These are phyloP conservation scores for Hortaea werneckii DNA, from an alignment of 2,329 filamentous ascomycete genomes.

Conservation along the genomic window DNA sequence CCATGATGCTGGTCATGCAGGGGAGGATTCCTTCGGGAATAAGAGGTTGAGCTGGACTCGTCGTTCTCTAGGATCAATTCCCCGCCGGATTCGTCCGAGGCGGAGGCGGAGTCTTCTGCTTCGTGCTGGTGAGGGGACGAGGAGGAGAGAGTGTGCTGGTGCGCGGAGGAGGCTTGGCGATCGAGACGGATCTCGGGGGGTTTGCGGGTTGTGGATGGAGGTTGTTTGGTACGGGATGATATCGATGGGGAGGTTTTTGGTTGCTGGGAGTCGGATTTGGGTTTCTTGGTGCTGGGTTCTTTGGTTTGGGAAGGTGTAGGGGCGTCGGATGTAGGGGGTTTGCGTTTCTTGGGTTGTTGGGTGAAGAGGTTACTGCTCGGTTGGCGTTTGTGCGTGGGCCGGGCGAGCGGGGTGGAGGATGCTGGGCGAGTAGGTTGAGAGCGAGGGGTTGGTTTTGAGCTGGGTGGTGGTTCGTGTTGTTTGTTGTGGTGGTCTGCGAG, in stretches of 20 bases:
- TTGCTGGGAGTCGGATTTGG: conserved; percentile 10
- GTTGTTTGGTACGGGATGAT: not conserved
- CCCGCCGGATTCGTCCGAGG: conserved; percentile 18
- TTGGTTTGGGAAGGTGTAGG: not conserved
- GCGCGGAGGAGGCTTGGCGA: conserved; percentile 19
- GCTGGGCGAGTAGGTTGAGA: conserved; percentile 7
- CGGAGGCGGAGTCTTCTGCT: conserved; percentile 4
- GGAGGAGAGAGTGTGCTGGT: too few relatives aligned
- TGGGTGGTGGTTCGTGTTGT: conserved; percentile 19
- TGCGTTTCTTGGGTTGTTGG: conserved; percentile 15
- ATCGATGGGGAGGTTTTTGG: too few relatives aligned
- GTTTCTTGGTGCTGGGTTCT: conserved; percentile 5
- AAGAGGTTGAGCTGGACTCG: conserved; percentile 13
- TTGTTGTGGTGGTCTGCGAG: not conserved
- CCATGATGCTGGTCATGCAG: too few relatives aligned
- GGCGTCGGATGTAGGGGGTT: conserved; percentile 3
- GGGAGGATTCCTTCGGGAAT: too few relatives aligned
- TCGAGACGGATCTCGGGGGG: conserved; percentile 15
- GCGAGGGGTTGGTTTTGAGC: conserved; percentile 12
- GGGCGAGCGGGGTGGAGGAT: conserved; percentile 9
- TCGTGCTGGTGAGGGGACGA: too few relatives aligned
- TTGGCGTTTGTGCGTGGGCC: conserved; percentile 8
- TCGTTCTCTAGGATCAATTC: conserved; percentile 27
- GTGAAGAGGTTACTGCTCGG: not conserved
- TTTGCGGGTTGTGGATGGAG: not conserved